Percentiles rank a stretch among this genome's conserved stretches.
Evolutionary conservation across 1,284 basidiomycete species (phyloP).

Genomic region (Stygiomarasmius scandens): DNA sequence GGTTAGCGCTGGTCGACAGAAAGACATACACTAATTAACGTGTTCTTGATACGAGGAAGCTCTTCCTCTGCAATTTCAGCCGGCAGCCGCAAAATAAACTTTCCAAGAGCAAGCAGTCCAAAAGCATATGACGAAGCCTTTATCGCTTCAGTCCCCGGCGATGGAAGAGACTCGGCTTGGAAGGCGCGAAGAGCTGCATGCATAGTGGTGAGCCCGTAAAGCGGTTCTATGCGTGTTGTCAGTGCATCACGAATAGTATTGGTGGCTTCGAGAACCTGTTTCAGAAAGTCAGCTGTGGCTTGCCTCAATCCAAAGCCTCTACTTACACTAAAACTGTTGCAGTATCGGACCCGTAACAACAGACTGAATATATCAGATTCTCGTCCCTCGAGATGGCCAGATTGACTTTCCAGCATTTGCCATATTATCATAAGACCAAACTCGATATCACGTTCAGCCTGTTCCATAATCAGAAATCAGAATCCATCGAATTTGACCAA

Average conservation of each 20-base stretch:
- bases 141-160: conserved; percentile 45
- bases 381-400: conserved; percentile 67
- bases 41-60: conserved; percentile 69
- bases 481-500: conserved; percentile 17
- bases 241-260: conserved; percentile 77
- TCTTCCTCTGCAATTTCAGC: conserved; percentile 85
- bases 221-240: conserved; percentile 70
- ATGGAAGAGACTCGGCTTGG: conserved; percentile 49
- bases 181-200: conserved; percentile 71
- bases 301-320: background rate
- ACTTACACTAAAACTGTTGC: conserved; percentile 67
- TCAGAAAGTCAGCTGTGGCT: conserved; percentile 7
- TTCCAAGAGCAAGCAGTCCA: conserved; percentile 78
- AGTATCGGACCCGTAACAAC: conserved; percentile 66
- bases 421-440: conserved; percentile 75
- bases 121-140: conserved; percentile 75
- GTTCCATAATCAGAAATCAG: conserved; percentile 17
- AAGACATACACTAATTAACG: conserved; percentile 65
- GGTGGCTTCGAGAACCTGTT: conserved; percentile 76
- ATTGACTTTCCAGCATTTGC: conserved; percentile 75
- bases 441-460: conserved; percentile 67
- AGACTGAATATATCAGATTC: conserved; percentile 71
- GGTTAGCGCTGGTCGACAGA: background rate
- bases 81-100: conserved; percentile 77
- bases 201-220: conserved; percentile 81